Evolutionary conservation across 78 protist genomes (phyloP), one percentile per base, ranked within the genome.

Genomic region (Cavenderia fasciculata): DNA sequence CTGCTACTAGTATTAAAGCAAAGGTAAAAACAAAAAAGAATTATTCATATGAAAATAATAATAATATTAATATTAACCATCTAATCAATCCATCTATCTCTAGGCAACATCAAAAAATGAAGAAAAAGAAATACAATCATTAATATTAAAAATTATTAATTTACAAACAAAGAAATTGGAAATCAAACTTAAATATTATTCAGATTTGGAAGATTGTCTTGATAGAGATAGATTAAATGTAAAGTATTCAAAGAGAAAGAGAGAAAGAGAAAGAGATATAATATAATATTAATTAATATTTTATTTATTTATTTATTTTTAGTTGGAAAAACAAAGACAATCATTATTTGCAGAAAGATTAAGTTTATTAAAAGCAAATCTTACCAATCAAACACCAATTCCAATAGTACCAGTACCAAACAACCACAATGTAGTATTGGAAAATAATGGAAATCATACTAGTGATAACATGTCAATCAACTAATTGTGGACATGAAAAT

Each of bases 81-180:
- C n/a, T n/a, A n/a, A n/a, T n/a, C n/a, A n/a, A n/a, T n/a, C n/a
- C n/a, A n/a, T n/a, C n/a, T n/a, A n/a, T n/a, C n/a, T n/a, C n/a
- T n/a, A n/a, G n/a, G n/a, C n/a, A n/a, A n/a, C n/a, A n/a, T n/a
- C n/a, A n/a, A 46, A 54, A 41, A 21, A 41, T 40, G 88, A 79
- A 54, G 88, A 79, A 52, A 66, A 56, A 29, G 88, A 79, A 56
- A 79, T 79, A 21, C 88, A 79, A 79, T 51, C 75, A 5, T 25
- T 79, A 19, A 49, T 79, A 40, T 34, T 79, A 38, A 56, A 66
- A 3, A 79, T 79, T 54, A 40, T 79, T 27, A 79, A 66, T 29
- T 66, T 66, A 2, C 88, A 79, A 66, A 65, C 88, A 23, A 79
- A 79, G 69, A 79, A 79, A 46, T 34, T 79, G 31, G 88, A 79